Base-by-base conservation (phyloP, 192 early-diverging fungal genomes). In the Coemansia sp. region DNA sequence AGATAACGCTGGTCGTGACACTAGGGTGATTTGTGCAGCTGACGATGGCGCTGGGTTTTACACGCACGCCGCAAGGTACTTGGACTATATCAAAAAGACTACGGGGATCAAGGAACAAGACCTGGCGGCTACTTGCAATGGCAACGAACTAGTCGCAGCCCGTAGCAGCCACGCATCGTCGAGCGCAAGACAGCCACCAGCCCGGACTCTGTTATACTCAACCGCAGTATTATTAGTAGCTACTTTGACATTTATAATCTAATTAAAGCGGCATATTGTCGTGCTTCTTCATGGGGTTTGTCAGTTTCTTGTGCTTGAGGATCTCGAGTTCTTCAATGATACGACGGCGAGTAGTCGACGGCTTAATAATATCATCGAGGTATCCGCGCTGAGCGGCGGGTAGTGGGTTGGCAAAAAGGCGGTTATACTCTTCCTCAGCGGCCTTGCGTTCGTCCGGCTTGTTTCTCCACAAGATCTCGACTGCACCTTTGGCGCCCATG, bases 401-500 rank as follows among this genome's bases (percentile, higher is more conserved):
- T 32, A 97, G 75, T 9, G 96, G 96, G 73, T 97, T 98, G 62
- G 94, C 91, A 85, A 98, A 98, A 78, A 94, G 91, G 59, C 87
- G 73, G 51, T 93, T 89, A 67, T 98, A 95, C 78, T 97, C 94
- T 21, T 87, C 86, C 86, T 95, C 93, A 5, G 94, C 93, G 36
- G 81, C 63, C 5, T 75, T 84, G 23, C 88, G 85, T 51, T 85
- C 86, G 8, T 67, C 74, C 0, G 67, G 66, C 29, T 80, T 62
- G 29, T 86, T 84, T 34, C 94, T 79, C 88, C 94, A 97, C 67
- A 98, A 93, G 78, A 98, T 96, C 83, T 95, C 96, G 0, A 96
- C 96, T 11, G 96, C 96, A 25, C 95, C 96, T 86, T 96, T 92
- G 42, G 94, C 93, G 46, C 96, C 96, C 96, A 98, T 98, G 55